These are phyloP conservation scores for Conoideocrella luteorostrata DNA, from an alignment of 2,329 filamentous ascomycete genomes.

Conservation along the genomic window DNA sequence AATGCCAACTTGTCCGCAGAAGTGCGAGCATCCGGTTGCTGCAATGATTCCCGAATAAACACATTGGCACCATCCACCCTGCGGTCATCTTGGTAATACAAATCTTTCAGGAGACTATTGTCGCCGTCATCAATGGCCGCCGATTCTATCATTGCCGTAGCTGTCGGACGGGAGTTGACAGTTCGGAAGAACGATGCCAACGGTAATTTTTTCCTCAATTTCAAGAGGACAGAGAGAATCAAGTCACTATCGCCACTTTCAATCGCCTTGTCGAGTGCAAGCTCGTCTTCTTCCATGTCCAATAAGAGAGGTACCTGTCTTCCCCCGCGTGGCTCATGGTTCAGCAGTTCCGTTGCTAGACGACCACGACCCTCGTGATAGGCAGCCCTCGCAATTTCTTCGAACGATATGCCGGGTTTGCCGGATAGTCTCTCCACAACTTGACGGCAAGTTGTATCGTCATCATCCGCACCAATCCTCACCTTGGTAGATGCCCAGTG, in stretches of 20 bases:
- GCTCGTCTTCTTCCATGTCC: constrained; percentile 91
- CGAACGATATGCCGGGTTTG: constrained; percentile 91
- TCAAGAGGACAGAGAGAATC: constrained; percentile 79
- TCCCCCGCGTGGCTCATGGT: constrained; percentile 91
- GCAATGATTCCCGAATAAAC: constrained; percentile 76
- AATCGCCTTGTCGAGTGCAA: constrained; percentile 92
- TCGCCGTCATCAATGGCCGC: constrained; percentile 64
- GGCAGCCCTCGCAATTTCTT: constrained; percentile 84
- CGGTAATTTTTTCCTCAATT: constrained; percentile 84
- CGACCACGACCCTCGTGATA: constrained; percentile 87
- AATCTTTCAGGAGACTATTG: constrained; percentile 80
- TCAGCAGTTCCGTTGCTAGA: constrained; percentile 85
- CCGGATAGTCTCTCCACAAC: constrained; percentile 83
- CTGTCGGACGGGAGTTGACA: constrained; percentile 78
- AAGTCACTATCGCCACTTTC: constrained; percentile 93
- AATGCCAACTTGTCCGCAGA: constrained; percentile 83
- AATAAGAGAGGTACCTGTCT: constrained; percentile 90
- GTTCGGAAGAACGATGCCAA: constrained; percentile 87
- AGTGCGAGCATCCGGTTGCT: constrained; percentile 61
- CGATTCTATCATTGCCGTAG: constrained; percentile 83
- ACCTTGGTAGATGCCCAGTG: constrained; percentile 98
- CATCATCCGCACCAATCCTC: constrained; percentile 73
- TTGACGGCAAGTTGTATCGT: constrained; percentile 77
- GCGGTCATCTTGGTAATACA: constrained; percentile 96
- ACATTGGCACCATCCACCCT: constrained; percentile 82